Base-by-base conservation (phyloP, 2,329 filamentous ascomycete species). In the Cytospora chrysosperma region DNA sequence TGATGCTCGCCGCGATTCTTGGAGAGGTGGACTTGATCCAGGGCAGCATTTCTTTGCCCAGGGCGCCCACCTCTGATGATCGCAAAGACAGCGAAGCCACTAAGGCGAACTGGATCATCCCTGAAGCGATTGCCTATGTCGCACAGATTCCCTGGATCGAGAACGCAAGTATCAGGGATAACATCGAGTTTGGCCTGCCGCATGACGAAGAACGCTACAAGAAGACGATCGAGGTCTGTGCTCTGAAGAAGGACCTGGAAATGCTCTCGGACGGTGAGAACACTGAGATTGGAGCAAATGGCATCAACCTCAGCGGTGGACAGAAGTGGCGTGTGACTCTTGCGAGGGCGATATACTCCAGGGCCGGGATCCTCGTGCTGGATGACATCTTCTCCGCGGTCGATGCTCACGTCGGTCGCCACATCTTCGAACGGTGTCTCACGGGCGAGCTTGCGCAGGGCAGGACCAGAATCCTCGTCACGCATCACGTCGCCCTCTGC, bases 351-450 rank as follows among this genome's bases (percentile, higher is more conserved):
- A 79, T 95, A 21, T 95, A 95, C 74, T 93, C 90, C 2, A 82
- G 91, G 17, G 90, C 90, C 1, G 88, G 89, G 0, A 88, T 93
- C 66, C 78, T 96, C 6, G 79, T 95, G 21, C 81, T 95, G 70
- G 92, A 96, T 72, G 92, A 96, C 71, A 91, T 94, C 49, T 93
- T 96, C 73, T 92, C 88, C 71, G 88, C 91, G 12, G 86, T 95
- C 10, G 92, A 96, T 73, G 88, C 90, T 3, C 90, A 93, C 70
- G 91, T 93, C 32, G 91, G 91, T 19, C 85, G 89, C 30, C 89
- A 92, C 69, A 88, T 94, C 56, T 92, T 91, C 68, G 89, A 93
- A 67, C 83, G 91, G 62, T 92, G 88, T 65, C 79, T 94, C 3
- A 88, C 84, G 2, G 91, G 91, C 6, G 84, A 89, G 56, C 81